Conservation (phyloP, 768 basidiomycete genomes). For the Pleurotus ostreatus region DNA sequence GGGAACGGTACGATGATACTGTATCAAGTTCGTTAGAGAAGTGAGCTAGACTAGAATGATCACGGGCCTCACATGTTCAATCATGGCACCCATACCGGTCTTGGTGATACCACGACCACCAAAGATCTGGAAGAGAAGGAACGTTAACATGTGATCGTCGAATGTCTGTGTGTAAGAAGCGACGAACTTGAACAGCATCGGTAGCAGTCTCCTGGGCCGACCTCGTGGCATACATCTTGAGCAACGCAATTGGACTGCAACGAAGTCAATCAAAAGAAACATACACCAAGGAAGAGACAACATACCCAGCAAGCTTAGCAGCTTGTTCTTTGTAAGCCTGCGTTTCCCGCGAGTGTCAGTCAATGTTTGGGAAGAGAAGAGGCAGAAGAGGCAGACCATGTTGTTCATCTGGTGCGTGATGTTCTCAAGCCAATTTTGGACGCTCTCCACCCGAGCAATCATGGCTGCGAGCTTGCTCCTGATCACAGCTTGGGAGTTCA, state of each 20-base stretch:
- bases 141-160: not conserved
- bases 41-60: conserved; percentile 11
- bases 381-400: conserved; percentile 42
- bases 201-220: conserved; percentile 62
- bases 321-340: conserved; percentile 75
- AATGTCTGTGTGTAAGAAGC: not conserved
- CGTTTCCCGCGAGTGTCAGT: not conserved
- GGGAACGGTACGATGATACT: conserved; percentile 63
- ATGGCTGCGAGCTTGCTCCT: conserved; percentile 85
- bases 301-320: conserved; percentile 66
- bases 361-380: not conserved
- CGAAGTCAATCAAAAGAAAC: not conserved
- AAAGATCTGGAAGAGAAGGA: conserved; percentile 48
- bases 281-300: not conserved
- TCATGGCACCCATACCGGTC: conserved; percentile 65
- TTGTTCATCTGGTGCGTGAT: conserved; percentile 85
- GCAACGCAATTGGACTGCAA: conserved; percentile 58
- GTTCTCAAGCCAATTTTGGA: conserved; percentile 80
- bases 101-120: conserved; percentile 86
- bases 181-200: conserved; percentile 59
- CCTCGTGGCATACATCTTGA: conserved; percentile 66
- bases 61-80: conserved; percentile 52
- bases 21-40: conserved; percentile 1
- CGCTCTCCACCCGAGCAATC: conserved; percentile 59
- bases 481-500: conserved; percentile 83